Base-by-base conservation (phyloP, 2,329 filamentous ascomycete species). In the Apiospora phragmitis region DNA sequence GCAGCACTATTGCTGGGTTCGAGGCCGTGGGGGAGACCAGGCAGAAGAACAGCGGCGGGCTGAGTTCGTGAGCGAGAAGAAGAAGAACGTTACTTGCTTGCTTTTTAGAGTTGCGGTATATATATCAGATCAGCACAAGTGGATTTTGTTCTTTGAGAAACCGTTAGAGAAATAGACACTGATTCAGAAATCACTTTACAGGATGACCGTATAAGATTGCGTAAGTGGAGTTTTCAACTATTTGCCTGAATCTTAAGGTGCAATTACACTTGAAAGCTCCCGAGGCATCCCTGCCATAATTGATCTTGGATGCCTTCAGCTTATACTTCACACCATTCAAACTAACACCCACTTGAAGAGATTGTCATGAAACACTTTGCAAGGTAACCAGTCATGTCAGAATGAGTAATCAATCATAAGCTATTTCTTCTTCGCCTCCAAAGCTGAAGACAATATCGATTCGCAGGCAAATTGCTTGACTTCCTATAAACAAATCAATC, bases 11-110 rank as follows among this genome's bases (percentile, higher is more conserved):
- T 21, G 8, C 18, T 0, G 88, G 85, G 0, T 97, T 96, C 79
- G 92, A 95, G 82, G 93, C 93, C 3, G 93, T 89, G 1, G 88
- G 90, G 1, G 94, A 97, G 80, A 92, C 92, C 32, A 88, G 94
- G 72, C 93, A 95, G 85, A 79, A 82, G 75, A 90, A 92, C 76
- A 93, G 91, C 70, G 93, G 86, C 1, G 93, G 92, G 0, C 86
- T 89, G 75, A 89, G 79, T 1, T 35, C 83, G 5, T 85, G 79
- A 68, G 42, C n/a, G 21, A 29, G 26, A 24, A 41, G 42, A 35
- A 12, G 26, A 21, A 45, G 18, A 6, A 21, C 21, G 43, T 47
- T n/a, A 3, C 21, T n/a, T 8, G 3, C 18, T 47, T 62, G 9
- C 21, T 38, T 11, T 8, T 45, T 1, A 16, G 29, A 18, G 14